Conservation (phyloP, 345 rosid species). For the Excoecaria agallocha region DNA sequence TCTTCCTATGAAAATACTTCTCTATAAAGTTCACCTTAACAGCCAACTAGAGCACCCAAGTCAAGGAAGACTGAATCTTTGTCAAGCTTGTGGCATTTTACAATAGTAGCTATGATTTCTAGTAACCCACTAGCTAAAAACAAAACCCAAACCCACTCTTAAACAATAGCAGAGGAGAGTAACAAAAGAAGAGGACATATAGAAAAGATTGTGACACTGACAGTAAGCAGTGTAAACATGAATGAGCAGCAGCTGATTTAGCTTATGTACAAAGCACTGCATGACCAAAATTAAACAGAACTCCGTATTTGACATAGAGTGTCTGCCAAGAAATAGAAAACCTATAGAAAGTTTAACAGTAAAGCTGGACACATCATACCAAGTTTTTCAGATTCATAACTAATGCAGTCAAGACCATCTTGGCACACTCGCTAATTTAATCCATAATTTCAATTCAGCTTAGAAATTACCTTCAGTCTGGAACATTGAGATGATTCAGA, state of each 20-base stretch:
- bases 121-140: no score
- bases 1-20: not conserved
- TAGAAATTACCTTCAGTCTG: constrained; percentile 60
- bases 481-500: constrained; percentile 69
- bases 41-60: not conserved
- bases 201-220: not conserved
- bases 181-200: not conserved
- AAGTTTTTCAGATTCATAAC: no score
- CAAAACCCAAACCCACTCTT: not conserved
- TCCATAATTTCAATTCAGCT: not conserved
- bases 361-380: no score
- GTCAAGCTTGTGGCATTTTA: not conserved
- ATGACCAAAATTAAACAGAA: not conserved
- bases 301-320: no score
- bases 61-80: not conserved
- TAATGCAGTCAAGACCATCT: no score
- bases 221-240: not conserved
- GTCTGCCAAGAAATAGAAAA: no score
- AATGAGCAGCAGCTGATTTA: not conserved
- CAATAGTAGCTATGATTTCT: not conserved
- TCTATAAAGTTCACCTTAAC: not conserved
- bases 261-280: not conserved
- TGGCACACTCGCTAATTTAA: no score
- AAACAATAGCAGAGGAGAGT: not conserved
- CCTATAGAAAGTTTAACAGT: no score